A percentile compares a stretch with the other conserved stretches of the same genome.
phyloP scores from a whole-genome alignment of 2,329 filamentous ascomycete species.

The Alternaria arbusti region DNA sequence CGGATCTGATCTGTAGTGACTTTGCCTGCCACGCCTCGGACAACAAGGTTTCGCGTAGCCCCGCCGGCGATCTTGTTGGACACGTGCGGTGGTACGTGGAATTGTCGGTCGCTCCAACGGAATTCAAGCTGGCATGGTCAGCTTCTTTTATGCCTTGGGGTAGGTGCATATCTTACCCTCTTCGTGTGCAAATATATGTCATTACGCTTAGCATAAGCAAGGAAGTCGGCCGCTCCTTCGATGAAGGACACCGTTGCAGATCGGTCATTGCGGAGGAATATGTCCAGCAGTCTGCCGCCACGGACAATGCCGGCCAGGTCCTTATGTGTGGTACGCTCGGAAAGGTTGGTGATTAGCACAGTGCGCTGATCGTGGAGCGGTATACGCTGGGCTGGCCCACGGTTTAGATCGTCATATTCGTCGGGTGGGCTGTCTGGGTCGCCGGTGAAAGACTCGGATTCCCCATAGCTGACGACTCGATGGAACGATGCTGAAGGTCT shows the following conservation, averaged over 20 bases:
- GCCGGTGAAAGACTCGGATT: slow-evolving; percentile 23
- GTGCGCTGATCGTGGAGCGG: slow-evolving; percentile 58
- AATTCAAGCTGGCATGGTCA: slow-evolving; percentile 64
- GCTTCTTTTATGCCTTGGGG: background rate
- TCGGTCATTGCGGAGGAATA: slow-evolving; percentile 69
- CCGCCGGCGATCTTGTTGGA: slow-evolving; percentile 68
- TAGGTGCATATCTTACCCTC: slow-evolving; percentile 59
- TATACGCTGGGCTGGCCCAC: slow-evolving; percentile 14
- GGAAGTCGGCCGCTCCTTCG: slow-evolving; percentile 65
- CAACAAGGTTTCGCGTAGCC: slow-evolving; percentile 75
- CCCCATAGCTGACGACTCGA: slow-evolving; percentile 24
- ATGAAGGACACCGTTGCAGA: slow-evolving; percentile 74
- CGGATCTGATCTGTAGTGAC: slow-evolving; percentile 70
- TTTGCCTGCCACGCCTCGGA: slow-evolving; percentile 63
- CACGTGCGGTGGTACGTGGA: slow-evolving; percentile 67
- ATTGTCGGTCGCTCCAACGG: slow-evolving; percentile 75
- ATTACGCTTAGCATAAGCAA: slow-evolving; percentile 67
- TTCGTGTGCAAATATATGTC: slow-evolving; percentile 74
- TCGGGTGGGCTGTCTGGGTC: slow-evolving; percentile 10
- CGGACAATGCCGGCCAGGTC: slow-evolving; percentile 71
- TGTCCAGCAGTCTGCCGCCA: slow-evolving; percentile 73
- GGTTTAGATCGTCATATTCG: slow-evolving; percentile 8
- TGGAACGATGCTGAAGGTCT: slow-evolving; percentile 17
- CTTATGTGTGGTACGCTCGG: slow-evolving; percentile 66
- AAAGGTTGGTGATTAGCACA: slow-evolving; percentile 67